These are phyloP conservation scores for Boletus semigastroideus DNA, from an alignment of 1,284 basidiomycete genomes.

Conservation along the genomic window DNA sequence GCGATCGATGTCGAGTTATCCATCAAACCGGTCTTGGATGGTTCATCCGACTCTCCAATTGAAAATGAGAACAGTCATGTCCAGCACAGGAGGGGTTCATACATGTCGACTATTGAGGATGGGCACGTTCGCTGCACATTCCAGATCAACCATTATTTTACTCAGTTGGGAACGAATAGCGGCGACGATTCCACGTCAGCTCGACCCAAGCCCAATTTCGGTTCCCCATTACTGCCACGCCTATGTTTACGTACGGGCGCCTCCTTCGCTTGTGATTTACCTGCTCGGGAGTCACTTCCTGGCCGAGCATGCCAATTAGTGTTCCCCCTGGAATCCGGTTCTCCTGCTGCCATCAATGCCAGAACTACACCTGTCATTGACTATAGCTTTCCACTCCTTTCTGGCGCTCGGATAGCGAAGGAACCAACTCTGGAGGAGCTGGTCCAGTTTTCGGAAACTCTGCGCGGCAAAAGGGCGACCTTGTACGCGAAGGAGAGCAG, in stretches of 20 bases:
- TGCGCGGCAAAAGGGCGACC: slow-evolving; percentile 79
- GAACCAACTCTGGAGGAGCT: slow-evolving; percentile 82
- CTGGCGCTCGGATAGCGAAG: slow-evolving; percentile 48
- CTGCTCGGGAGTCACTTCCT: slow-evolving; percentile 40
- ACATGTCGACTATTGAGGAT: slow-evolving; percentile 28
- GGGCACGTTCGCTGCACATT: slow-evolving; percentile 51
- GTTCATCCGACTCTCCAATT: slow-evolving; percentile 23
- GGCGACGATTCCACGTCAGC: slow-evolving; percentile 13
- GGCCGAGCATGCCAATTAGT: slow-evolving; percentile 57
- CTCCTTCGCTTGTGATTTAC: slow-evolving; percentile 50
- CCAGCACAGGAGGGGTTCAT: slow-evolving; percentile 27
- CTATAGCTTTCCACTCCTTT: slow-evolving; percentile 41
- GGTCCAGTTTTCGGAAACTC: slow-evolving; percentile 71
- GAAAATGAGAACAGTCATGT: slow-evolving; percentile 18
- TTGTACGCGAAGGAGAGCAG: slow-evolving; percentile 82
- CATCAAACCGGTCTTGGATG: slow-evolving; percentile 38
- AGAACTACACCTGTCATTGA: slow-evolving; percentile 42
- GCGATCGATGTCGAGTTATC: slow-evolving; percentile 89
- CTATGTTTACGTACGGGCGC: slow-evolving; percentile 70
- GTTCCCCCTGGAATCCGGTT: slow-evolving; percentile 56
- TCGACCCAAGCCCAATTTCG: slow-evolving; percentile 56
- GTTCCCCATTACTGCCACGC: slow-evolving; percentile 61
- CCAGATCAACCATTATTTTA: slow-evolving; percentile 46
- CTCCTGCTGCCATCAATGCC: slow-evolving; percentile 33
- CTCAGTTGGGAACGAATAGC: slow-evolving; percentile 12